Base-by-base conservation (phyloP, 305 asterid genomes). In the Solanum aculeatissimum region DNA sequence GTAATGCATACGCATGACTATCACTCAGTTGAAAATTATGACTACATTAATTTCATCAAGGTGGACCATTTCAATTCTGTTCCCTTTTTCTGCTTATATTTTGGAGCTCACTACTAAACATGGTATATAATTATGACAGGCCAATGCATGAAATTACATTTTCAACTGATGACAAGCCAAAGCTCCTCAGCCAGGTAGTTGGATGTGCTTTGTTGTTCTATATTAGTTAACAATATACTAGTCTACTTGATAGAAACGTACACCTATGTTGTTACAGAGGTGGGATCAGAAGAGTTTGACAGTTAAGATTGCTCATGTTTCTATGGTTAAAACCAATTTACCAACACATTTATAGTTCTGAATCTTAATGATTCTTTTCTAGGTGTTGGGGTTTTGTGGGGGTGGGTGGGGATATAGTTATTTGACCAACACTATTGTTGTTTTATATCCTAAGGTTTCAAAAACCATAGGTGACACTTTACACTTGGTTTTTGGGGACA, bases 141-240 rank as follows among this genome's bases (percentile, higher is more conserved):
- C 75, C 84, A 57, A 45, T 82, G 98, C 98, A 96, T 90, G 99
- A 96, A 89, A 96, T 96, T 90, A 96, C 99, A 16, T 94, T 95
- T 90, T 96, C 98, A 87, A 90, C 97, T 9, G 95, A 87, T 77
- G 98, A 96, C 94, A 95, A 92, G 88, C 99, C 98, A 84, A 96
- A 96, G 89, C 97, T 96, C 89, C 98, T 94, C 85, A 96, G 98
- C 89, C 84, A 82, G 84, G 84, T 82, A 82, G 72, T 63, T 60
- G 82, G 63, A 82, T 82, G 35, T 60, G 84, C 84, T 82, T 62
- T 60, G 35, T 66, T 16, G 32, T 63, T 60, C 45, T 81, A 38
- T 81, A 42, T 12, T 42, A 14, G 18, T 81, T 35, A 68, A 4
- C 49, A 42, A 43, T 27, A 23, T 63, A 62, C 57, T 45, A 6